These are phyloP conservation scores for Hansenula sp. DNA, from an alignment of 1,139 yeast genomes.

Conservation along the genomic window DNA sequence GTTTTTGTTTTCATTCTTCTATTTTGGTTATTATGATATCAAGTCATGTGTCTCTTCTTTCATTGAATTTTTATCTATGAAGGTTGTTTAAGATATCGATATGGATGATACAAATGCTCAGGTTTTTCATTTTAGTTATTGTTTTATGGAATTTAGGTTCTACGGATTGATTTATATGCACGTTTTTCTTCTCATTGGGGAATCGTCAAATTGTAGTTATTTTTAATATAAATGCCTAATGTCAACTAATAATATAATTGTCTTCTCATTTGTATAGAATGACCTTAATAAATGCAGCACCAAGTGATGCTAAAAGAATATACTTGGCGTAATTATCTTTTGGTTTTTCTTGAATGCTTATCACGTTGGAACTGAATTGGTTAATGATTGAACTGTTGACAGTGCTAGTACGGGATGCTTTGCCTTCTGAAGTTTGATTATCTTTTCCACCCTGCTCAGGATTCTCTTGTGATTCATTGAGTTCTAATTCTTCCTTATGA, in stretches of 20 bases:
- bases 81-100: not conserved
- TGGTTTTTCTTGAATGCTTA: slow-evolving; percentile 7
- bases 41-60: not conserved
- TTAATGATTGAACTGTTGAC: slow-evolving; percentile 15
- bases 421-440: slow-evolving; percentile 1
- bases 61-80: no score
- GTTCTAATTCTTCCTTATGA: slow-evolving; percentile 10
- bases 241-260: not conserved
- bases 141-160: no score
- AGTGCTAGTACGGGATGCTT: slow-evolving; percentile 2
- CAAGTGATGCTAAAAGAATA: slow-evolving; percentile 1
- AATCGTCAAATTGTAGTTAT: not conserved
- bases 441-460: no score
- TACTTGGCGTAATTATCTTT: not conserved
- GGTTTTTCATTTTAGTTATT: no score
- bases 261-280: not conserved
- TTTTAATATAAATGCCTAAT: not conserved
- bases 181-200: no score
- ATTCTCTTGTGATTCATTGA: not conserved
- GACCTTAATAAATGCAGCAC: not conserved
- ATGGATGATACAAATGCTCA: not conserved
- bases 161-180: no score
- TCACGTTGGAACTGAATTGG: slow-evolving; percentile 14
- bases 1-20: no score
- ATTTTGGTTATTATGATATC: no score